Percentiles rank a stretch among this genome's conserved stretches.
These are phyloP conservation scores for Craterostigma plantagineum DNA, from an alignment of 257 asterid genomes.

Conservation along the genomic window DNA sequence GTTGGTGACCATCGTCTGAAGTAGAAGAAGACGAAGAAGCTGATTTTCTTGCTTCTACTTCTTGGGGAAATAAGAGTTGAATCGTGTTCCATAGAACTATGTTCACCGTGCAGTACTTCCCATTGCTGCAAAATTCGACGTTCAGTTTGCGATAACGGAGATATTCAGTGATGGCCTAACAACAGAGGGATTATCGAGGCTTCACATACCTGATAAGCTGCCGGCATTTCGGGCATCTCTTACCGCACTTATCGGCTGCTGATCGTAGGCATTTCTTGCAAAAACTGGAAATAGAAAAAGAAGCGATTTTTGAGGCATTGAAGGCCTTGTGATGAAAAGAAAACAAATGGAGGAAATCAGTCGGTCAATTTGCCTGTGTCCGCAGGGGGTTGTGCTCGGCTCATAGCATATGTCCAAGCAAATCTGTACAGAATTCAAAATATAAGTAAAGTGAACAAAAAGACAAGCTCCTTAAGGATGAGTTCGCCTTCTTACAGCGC, in stretches of 20 bases:
- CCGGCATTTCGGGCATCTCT: slow-evolving; percentile 94
- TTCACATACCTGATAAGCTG: slow-evolving; percentile 55
- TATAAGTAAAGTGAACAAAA: neutral
- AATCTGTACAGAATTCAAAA: slow-evolving; percentile 30
- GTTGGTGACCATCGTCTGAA: slow-evolving; percentile 10
- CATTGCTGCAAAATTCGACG: slow-evolving; percentile 36
- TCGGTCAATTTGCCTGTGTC: slow-evolving; percentile 54
- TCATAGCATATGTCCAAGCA: slow-evolving; percentile 89
- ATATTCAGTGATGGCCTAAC: no score
- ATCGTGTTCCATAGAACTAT: slow-evolving; percentile 96
- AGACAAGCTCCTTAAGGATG: neutral
- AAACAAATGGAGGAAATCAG: neutral
- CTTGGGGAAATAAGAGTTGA: slow-evolving; percentile 76
- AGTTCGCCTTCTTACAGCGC: slow-evolving; percentile 43
- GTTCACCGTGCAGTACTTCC: slow-evolving; percentile 74
- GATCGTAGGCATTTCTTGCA: slow-evolving; percentile 72
- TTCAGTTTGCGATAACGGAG: no score
- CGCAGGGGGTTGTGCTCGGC: slow-evolving; percentile 96
- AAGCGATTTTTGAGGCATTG: slow-evolving; percentile 1
- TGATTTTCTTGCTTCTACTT: slow-evolving; percentile 57
- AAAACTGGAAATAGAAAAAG: slow-evolving; percentile 26
- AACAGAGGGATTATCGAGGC: neutral
- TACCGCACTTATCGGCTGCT: slow-evolving; percentile 92
- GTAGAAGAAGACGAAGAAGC: slow-evolving; percentile 10
- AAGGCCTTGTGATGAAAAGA: neutral